Evolutionary conservation across 1,284 basidiomycete genomes (phyloP), one percentile per base, ranked within the genome.

Genomic region (Ceratobasidium sp.): DNA sequence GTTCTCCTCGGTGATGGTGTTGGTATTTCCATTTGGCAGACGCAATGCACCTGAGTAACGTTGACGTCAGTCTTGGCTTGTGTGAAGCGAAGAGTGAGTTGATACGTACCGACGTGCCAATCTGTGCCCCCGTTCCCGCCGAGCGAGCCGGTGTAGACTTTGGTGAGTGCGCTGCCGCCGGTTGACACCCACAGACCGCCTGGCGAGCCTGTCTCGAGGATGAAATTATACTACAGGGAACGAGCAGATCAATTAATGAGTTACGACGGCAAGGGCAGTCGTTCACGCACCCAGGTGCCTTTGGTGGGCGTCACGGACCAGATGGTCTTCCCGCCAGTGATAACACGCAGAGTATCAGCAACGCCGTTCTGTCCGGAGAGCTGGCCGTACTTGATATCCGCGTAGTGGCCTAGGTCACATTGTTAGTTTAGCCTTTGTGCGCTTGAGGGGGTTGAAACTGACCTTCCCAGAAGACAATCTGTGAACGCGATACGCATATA

Each of bases 141-240:
- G 26, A 69, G 21, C 35, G 64, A 69, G 32, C 64, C 64, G 6
- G 52, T 43, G 52, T 69, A 69, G 62, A 89, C 87, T 77, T 87
- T 85, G 52, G 80, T 82, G 57, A 90, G 82, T 0, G 85, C 82
- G 47, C 76, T 78, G 2, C 82, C 81, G 35, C 86, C 87, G 8
- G 85, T 87, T 11, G 86, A 87, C 5, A 84, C 84, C 86, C 86
- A 89, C 26, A 90, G 83, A 28, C 87, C 87, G 66, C 82, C 82
- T 70, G 81, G 82, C 81, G 89, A 89, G 85, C 88, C 69, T 58
- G 74, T 74, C 52, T 76, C 75, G 69, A 74, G 71, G 32, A 75
- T 75, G 44, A 76, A 76, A 82, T 89, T 89, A 81, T 75, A 75
- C 73, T 71, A 63, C 23, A 26, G 1, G 21, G 23, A 21, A 44